Evolutionary conservation across 495 filamentous ascomycete species (phyloP).

Genomic region (Daldinia bambusicola): DNA sequence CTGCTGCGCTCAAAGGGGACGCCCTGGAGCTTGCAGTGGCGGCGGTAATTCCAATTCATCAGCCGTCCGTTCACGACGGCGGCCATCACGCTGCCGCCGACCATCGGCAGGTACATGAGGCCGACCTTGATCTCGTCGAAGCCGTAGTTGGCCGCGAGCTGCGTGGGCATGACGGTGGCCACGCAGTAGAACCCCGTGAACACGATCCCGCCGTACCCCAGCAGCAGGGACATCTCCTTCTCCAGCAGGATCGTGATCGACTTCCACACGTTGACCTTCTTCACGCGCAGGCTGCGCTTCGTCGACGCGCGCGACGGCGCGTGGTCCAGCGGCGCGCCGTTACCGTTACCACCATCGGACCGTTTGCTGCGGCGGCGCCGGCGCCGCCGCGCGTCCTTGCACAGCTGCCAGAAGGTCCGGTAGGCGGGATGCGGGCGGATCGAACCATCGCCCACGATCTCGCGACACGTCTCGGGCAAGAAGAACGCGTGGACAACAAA

Average conservation of each 20-base stretch:
- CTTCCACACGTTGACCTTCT: constrained; percentile 66
- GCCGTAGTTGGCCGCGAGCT: constrained; percentile 66
- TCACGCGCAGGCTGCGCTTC: constrained; percentile 51
- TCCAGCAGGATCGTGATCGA: constrained; percentile 69
- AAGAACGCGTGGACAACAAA: constrained; percentile 54
- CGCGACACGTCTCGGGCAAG: constrained; percentile 68
- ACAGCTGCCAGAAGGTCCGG: constrained; percentile 51
- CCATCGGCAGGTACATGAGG: constrained; percentile 65
- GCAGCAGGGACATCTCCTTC: constrained; percentile 68
- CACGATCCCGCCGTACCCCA: constrained; percentile 65
- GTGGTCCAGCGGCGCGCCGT: constrained; percentile 11
- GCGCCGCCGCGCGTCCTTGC: constrained; percentile 42
- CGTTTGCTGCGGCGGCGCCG: constrained; percentile 6
- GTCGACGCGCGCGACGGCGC: constrained; percentile 40
- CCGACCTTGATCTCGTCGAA: constrained; percentile 69
- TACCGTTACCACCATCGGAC: constrained; percentile 3
- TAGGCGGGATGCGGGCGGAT: constrained; percentile 56
- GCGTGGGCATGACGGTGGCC: constrained; percentile 58
- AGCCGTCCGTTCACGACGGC: constrained; percentile 66
- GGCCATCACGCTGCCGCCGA: constrained; percentile 69
- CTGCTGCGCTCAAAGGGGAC: constrained; percentile 59
- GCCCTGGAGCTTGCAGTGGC: constrained; percentile 53
- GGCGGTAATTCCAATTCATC: constrained; percentile 65
- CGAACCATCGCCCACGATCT: constrained; percentile 73
- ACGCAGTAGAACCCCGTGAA: constrained; percentile 72